Conservation (phyloP, 2,329 filamentous ascomycete genomes). For the Paramyrothecium sp. region DNA sequence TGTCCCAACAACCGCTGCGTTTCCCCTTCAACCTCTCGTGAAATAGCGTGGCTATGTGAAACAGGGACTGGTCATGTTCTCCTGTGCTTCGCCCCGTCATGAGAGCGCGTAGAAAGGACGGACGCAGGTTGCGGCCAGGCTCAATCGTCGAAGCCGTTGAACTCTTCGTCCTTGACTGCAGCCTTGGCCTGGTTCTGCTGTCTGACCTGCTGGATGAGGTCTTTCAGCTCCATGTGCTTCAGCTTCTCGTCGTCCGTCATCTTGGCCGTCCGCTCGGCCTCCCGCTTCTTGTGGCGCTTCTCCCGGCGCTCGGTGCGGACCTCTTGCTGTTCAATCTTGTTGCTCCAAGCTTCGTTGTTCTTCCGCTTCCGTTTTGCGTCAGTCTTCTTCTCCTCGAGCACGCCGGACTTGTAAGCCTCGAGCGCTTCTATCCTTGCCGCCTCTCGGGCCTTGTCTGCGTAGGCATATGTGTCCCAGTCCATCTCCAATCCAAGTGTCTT, state of each 20-base stretch:
- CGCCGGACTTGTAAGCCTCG: conserved; percentile 41
- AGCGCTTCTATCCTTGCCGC: conserved; percentile 60
- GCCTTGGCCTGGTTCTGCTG: conserved; percentile 49
- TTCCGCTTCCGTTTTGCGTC: conserved; percentile 56
- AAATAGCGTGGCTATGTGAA: too few species aligned
- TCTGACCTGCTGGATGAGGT: conserved; percentile 64
- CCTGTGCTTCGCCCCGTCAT: conserved; percentile 1
- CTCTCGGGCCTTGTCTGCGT: conserved; percentile 71
- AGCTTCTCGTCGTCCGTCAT: conserved; percentile 71
- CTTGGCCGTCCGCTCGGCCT: conserved; percentile 59
- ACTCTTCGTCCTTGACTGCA: conserved; percentile 46
- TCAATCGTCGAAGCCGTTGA: conserved; percentile 59
- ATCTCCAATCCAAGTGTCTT: conserved; percentile 60
- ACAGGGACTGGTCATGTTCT: too few species aligned
- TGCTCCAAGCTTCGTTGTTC: conserved; percentile 71
- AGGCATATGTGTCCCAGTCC: conserved; percentile 67
- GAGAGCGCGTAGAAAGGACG: too few species aligned
- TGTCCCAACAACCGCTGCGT: too few species aligned
- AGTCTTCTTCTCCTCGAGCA: conserved; percentile 35
- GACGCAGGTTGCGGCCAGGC: too few species aligned
- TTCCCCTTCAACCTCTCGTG: too few species aligned
- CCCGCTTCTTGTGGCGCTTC: conserved; percentile 61
- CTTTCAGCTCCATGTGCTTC: conserved; percentile 61
- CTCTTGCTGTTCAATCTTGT: conserved; percentile 65
- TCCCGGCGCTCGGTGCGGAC: conserved; percentile 61